A percentile compares a stretch with the other conserved stretches of the same genome.
Conservation (phyloP, 140 eudicot species). For the Anethum foeniculum region DNA sequence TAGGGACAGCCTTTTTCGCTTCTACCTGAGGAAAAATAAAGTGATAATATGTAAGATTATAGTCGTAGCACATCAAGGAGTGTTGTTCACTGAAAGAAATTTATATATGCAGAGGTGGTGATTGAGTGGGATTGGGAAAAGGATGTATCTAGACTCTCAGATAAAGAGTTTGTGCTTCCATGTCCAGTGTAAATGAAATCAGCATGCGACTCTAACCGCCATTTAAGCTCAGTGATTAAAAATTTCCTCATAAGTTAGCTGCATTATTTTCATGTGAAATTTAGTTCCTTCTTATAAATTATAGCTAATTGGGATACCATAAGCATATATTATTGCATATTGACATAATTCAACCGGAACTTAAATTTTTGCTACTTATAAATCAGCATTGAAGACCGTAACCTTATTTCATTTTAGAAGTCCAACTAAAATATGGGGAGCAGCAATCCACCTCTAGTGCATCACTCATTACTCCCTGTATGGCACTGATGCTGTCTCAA, state of each 20-base stretch:
- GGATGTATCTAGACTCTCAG: neutral
- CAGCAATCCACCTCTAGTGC: neutral
- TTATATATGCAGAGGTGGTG: neutral
- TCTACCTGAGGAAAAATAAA: slow-evolving; percentile 46
- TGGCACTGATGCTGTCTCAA: neutral
- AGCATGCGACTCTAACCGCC: neutral
- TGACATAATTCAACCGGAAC: neutral
- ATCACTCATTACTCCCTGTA: neutral
- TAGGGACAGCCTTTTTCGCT: slow-evolving; percentile 94
- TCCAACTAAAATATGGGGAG: neutral
- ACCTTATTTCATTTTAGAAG: neutral
- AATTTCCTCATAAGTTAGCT: neutral
- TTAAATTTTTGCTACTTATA: neutral
- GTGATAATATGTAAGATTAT: neutral
- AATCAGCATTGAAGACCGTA: neutral
- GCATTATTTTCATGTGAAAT: neutral
- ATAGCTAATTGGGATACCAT: neutral
- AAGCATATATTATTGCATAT: neutral
- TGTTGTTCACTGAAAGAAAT: neutral
- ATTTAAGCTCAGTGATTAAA: neutral
- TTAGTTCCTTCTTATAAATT: neutral
- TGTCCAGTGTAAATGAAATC: neutral
- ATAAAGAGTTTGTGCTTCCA: neutral
- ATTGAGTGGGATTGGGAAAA: neutral
- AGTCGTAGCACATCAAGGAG: neutral